Evolutionary conservation across 805 yeast genomes (phyloP).

Genomic region (Komagataella kurtzmanii): DNA sequence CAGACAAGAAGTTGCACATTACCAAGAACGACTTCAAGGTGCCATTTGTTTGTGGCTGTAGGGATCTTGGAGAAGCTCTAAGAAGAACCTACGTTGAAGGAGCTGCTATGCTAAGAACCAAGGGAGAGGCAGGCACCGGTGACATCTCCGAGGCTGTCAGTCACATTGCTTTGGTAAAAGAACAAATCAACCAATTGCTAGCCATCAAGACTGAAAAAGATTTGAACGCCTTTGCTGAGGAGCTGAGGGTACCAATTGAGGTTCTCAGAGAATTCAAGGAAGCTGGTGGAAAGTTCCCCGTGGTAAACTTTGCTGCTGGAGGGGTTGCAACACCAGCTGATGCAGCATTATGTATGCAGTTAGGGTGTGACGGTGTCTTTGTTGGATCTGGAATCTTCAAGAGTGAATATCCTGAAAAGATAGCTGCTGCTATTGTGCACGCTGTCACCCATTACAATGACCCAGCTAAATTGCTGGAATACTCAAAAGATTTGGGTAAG

Average conservation of each 20-base stretch:
- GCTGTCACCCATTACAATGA: conserved; percentile 64
- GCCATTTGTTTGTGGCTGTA: conserved; percentile 80
- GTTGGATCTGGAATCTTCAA: conserved; percentile 74
- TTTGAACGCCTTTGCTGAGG: conserved; percentile 36
- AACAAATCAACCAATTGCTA: conserved; percentile 36
- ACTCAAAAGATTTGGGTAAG: conserved; percentile 59
- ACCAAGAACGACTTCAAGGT: conserved; percentile 44
- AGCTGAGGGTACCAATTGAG: conserved; percentile 45
- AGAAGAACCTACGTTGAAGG: conserved; percentile 62
- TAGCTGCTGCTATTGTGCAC: conserved; percentile 69
- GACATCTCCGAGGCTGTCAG: conserved; percentile 73
- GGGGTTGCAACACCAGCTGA: conserved; percentile 85
- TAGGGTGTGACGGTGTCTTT: conserved; percentile 70
- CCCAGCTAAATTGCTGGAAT: conserved; percentile 44
- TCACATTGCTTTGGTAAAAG: conserved; percentile 51
- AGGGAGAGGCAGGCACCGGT: conserved; percentile 87
- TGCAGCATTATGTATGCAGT: conserved; percentile 73
- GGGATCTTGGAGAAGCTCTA: conserved; percentile 69
- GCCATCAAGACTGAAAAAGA: conserved; percentile 26
- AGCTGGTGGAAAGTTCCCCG: conserved; percentile 53
- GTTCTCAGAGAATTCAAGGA: conserved; percentile 34
- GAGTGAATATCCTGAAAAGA: conserved; percentile 55
- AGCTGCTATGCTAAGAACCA: conserved; percentile 78
- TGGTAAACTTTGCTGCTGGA: conserved; percentile 80
- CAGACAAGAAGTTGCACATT: conserved; percentile 58